These are phyloP conservation scores for Ophiosphaerella narmari DNA, from an alignment of 2,329 filamentous ascomycete genomes.

Conservation along the genomic window DNA sequence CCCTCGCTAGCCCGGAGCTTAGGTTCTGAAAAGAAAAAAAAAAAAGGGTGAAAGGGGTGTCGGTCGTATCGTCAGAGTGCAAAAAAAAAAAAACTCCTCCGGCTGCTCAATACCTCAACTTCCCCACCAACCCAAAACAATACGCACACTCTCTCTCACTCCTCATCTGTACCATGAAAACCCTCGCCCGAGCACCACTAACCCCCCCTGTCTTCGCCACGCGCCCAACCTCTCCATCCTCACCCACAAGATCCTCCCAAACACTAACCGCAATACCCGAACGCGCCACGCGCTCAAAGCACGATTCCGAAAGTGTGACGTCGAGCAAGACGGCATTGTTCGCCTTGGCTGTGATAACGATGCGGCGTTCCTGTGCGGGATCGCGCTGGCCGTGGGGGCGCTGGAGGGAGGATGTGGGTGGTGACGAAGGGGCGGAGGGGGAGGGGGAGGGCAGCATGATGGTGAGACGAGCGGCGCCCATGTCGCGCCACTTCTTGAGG, in stretches of 20 bases:
- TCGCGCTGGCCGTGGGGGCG: constrained; percentile 45
- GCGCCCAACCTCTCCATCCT: constrained; percentile 63
- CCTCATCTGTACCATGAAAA: constrained; percentile 67
- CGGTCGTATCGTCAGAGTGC: no score
- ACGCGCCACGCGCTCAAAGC: constrained; percentile 81
- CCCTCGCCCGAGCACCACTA: constrained; percentile 56
- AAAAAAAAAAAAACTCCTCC: not conserved
- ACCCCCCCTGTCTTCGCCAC: constrained; percentile 63
- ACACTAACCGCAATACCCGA: constrained; percentile 88
- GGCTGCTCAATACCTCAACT: constrained; percentile 50
- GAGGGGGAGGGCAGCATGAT: constrained; percentile 71
- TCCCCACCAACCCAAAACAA: constrained; percentile 55
- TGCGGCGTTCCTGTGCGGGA: constrained; percentile 73
- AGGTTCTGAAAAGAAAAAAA: no score
- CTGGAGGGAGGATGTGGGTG: constrained; percentile 28
- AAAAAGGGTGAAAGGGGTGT: no score
- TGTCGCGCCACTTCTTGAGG: constrained; percentile 83
- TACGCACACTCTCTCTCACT: constrained; percentile 55
- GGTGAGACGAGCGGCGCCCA: constrained; percentile 81
- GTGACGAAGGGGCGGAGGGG: constrained; percentile 53
- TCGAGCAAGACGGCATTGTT: constrained; percentile 74
- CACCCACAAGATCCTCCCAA: constrained; percentile 66
- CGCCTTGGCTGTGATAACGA: constrained; percentile 75
- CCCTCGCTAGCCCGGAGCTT: no score
- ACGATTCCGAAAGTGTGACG: constrained; percentile 80